phyloP scores from a whole-genome alignment of 495 filamentous ascomycete genomes.

The Annulohypoxylon bovei region DNA sequence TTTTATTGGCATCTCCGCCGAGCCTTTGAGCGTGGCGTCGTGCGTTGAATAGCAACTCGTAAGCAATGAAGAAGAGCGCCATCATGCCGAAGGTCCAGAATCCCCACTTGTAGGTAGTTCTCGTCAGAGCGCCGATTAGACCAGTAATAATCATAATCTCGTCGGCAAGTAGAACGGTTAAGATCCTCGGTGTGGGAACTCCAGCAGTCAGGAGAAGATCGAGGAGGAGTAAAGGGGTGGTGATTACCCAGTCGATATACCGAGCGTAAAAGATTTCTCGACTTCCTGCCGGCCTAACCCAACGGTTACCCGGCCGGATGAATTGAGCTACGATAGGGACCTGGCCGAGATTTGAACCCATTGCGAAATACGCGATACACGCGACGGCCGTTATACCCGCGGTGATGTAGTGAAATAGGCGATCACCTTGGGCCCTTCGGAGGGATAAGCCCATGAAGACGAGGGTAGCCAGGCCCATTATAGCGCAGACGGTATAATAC shows the following conservation, averaged over 20 bases:
- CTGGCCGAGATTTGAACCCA: constrained; percentile 74
- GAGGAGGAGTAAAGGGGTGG: constrained; percentile 63
- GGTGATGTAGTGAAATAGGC: constrained; percentile 77
- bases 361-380: constrained; percentile 73
- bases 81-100: constrained; percentile 72
- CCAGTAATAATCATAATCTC: constrained; percentile 72
- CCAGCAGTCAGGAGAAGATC: constrained; percentile 71
- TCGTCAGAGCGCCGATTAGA: constrained; percentile 69
- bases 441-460: constrained; percentile 58
- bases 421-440: constrained; percentile 60
- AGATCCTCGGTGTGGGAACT: constrained; percentile 71
- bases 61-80: constrained; percentile 68
- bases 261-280: constrained; percentile 77
- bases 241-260: constrained; percentile 72
- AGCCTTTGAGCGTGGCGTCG: constrained; percentile 63
- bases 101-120: constrained; percentile 70
- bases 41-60: constrained; percentile 62
- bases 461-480: constrained; percentile 57
- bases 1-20: constrained; percentile 58
- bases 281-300: constrained; percentile 54
- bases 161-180: constrained; percentile 68
- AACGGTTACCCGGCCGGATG: constrained; percentile 47
- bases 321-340: constrained; percentile 68
- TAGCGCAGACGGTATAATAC: constrained; percentile 64
- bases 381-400: constrained; percentile 68